Conservation (phyloP, 768 basidiomycete genomes). For the Mycena galopus region DNA sequence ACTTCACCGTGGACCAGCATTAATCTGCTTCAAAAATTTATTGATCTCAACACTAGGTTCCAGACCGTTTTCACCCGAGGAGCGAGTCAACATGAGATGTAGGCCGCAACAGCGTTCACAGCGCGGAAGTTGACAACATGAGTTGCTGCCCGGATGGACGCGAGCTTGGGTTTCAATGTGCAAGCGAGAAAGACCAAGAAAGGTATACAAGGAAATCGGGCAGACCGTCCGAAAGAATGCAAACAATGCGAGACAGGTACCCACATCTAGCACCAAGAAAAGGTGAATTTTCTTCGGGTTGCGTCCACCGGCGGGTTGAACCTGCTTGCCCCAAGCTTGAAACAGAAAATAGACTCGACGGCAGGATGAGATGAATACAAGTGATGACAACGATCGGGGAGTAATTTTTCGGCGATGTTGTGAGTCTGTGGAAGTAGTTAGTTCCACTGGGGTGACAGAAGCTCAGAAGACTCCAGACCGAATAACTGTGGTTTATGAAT, state of each 20-base stretch:
- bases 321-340: not conserved
- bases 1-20: slow-evolving; percentile 13
- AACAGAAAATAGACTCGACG: not conserved
- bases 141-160: slow-evolving; percentile 10
- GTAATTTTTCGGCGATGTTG: no score
- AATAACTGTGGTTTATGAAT: no score
- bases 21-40: slow-evolving; percentile 4
- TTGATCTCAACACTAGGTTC: slow-evolving; percentile 1
- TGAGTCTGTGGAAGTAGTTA: no score
- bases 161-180: slow-evolving; percentile 11
- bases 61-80: not conserved
- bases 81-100: slow-evolving; percentile 10
- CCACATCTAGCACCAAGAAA: not conserved
- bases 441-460: no score
- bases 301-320: not conserved
- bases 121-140: slow-evolving; percentile 4
- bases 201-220: slow-evolving; percentile 4
- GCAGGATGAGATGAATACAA: no score
- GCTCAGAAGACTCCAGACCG: no score
- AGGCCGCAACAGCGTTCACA: slow-evolving; percentile 7
- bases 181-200: slow-evolving; percentile 10
- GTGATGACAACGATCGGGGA: no score
- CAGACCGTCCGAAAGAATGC: slow-evolving; percentile 6
- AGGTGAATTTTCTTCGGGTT: not conserved
- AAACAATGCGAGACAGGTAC: slow-evolving; percentile 4